A percentile compares a stretch with the other conserved stretches of the same genome.
These are phyloP conservation scores for Boletus coccyginus DNA, from an alignment of 768 basidiomycete genomes.

Conservation along the genomic window DNA sequence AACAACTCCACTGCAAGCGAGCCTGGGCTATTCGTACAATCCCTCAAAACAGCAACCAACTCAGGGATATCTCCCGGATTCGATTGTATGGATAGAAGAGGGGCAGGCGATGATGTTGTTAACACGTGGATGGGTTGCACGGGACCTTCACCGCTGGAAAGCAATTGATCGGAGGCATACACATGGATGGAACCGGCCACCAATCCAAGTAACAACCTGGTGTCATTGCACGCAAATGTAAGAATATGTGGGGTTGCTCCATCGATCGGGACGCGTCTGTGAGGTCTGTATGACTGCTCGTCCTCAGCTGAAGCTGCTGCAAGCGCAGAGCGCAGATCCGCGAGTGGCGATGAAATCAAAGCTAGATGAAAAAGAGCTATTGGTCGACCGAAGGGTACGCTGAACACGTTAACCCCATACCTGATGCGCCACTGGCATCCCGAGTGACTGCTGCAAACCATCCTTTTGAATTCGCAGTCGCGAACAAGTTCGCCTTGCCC, in stretches of 20 bases:
- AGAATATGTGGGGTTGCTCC: constrained; percentile 51
- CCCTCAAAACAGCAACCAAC: constrained; percentile 57
- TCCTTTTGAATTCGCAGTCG: constrained; percentile 55
- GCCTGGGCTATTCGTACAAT: constrained; percentile 30
- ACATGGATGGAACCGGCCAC: constrained; percentile 57
- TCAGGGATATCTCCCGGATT: constrained; percentile 63
- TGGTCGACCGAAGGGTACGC: neutral
- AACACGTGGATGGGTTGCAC: constrained; percentile 50
- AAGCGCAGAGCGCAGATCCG: constrained; percentile 56
- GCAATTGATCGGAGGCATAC: constrained; percentile 54
- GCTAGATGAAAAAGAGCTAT: constrained; percentile 34
- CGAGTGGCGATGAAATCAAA: constrained; percentile 59
- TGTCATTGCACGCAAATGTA: constrained; percentile 56
- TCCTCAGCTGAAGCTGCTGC: constrained; percentile 38
- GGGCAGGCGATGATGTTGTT: constrained; percentile 39
- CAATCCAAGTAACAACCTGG: constrained; percentile 57
- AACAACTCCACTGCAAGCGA: constrained; percentile 55
- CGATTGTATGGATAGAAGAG: constrained; percentile 53
- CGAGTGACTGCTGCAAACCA: constrained; percentile 68
- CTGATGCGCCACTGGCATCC: constrained; percentile 32
- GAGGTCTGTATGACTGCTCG: constrained; percentile 47
- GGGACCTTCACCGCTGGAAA: constrained; percentile 42
- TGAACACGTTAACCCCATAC: constrained; percentile 29
- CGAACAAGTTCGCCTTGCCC: constrained; percentile 52
- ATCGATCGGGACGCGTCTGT: constrained; percentile 46